Conservation (phyloP, 169 alveolate species). For the Besnoitia besnoiti region DNA sequence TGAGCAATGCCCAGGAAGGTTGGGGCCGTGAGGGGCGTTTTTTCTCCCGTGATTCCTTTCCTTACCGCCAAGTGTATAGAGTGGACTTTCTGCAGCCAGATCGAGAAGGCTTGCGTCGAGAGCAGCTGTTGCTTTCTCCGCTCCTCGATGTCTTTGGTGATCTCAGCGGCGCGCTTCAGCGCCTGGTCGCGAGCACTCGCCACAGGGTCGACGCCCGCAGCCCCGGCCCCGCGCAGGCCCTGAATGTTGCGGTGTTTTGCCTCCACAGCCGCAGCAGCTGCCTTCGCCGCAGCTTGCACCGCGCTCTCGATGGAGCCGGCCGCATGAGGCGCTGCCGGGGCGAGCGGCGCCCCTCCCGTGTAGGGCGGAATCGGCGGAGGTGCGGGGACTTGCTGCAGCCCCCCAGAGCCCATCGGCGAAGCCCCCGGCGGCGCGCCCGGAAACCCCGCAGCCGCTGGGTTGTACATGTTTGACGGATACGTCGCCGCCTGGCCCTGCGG, state of each 20-base stretch:
- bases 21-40: too few relatives aligned
- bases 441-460: constrained; percentile 4
- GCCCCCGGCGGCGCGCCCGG: background rate
- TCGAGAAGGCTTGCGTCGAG: constrained; percentile 2
- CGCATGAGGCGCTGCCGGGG: constrained; percentile 34
- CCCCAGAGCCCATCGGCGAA: background rate
- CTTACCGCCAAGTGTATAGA: constrained; percentile 17
- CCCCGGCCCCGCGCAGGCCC: background rate
- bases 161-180: constrained; percentile 16
- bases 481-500: background rate
- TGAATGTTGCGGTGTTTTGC: background rate
- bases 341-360: constrained; percentile 3
- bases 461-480: constrained; percentile 10
- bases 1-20: too few relatives aligned
- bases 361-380: background rate
- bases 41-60: background rate
- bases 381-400: constrained; percentile 42
- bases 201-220: background rate
- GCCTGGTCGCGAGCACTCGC: constrained; percentile 37
- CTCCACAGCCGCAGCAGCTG: constrained; percentile 23
- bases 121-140: background rate
- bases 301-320: background rate
- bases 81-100: background rate
- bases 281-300: constrained; percentile 31
- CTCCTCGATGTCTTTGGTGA: constrained; percentile 13